phyloP scores from a whole-genome alignment of 1,284 basidiomycete genomes.

The Trametes versicolor region DNA sequence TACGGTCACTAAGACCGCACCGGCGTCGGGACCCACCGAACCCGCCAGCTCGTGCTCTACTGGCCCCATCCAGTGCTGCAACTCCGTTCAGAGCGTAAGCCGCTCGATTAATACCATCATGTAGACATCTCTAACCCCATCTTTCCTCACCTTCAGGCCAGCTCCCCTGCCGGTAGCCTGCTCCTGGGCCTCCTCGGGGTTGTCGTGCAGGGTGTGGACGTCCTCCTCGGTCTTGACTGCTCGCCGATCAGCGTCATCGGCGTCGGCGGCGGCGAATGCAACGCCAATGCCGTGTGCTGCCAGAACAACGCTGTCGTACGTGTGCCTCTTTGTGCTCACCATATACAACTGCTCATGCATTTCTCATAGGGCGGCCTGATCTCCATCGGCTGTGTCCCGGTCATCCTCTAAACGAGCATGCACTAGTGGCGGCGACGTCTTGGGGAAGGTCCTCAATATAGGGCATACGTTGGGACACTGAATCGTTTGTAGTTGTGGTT shows the following conservation, averaged over 20 bases:
- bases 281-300: slow-evolving; percentile 29
- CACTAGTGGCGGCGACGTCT: background rate
- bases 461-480: no score
- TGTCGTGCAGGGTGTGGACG: slow-evolving; percentile 36
- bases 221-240: slow-evolving; percentile 41
- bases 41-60: slow-evolving; percentile 38
- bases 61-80: slow-evolving; percentile 45
- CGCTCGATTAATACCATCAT: no score
- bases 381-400: slow-evolving; percentile 37
- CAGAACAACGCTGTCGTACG: slow-evolving; percentile 25
- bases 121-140: no score
- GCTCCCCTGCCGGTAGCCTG: slow-evolving; percentile 7
- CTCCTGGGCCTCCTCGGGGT: slow-evolving; percentile 39
- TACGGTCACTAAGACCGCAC: slow-evolving; percentile 19
- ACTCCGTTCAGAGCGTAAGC: slow-evolving; percentile 31
- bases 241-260: slow-evolving; percentile 41
- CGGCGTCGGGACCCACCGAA: slow-evolving; percentile 20
- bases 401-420: slow-evolving; percentile 24
- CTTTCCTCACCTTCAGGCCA: no score
- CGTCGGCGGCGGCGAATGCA: slow-evolving; percentile 39
- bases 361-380: slow-evolving; percentile 32
- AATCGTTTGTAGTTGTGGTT: no score
- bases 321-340: background rate
- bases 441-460: no score
- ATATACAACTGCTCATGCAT: no score